Conservation (phyloP, 2,329 filamentous ascomycete species). For the Monosporascus ibericus region DNA sequence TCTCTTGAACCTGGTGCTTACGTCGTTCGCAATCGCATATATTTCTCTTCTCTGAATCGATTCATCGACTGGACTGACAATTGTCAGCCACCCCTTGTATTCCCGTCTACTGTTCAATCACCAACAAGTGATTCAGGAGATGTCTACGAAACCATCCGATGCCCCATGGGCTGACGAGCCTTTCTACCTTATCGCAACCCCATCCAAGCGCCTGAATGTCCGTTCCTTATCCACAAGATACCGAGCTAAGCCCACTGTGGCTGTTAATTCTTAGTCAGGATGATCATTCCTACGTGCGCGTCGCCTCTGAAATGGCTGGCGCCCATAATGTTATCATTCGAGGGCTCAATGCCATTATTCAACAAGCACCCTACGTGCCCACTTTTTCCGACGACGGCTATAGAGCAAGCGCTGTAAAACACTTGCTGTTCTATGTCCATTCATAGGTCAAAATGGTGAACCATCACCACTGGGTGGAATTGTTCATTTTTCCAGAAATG, state of each 20-base stretch:
- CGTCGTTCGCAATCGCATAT: no score
- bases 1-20: no score
- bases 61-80: neutral
- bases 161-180: constrained; percentile 9
- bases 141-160: constrained; percentile 5
- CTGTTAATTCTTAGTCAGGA: constrained; percentile 3
- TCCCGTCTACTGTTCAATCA: neutral
- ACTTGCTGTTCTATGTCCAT: constrained; percentile 23
- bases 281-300: constrained; percentile 13
- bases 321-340: constrained; percentile 18
- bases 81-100: neutral
- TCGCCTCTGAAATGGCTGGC: constrained; percentile 17
- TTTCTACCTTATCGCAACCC: constrained; percentile 10
- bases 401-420: constrained; percentile 13
- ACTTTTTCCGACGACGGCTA: constrained; percentile 4
- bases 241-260: neutral
- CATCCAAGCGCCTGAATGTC: constrained; percentile 29
- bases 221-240: constrained; percentile 17
- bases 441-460: constrained; percentile 28
- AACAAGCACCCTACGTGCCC: constrained; percentile 22
- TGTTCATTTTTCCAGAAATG: constrained; percentile 27
- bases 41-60: neutral
- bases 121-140: neutral
- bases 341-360: constrained; percentile 26
- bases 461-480: constrained; percentile 28